Conservation (phyloP, 2,329 filamentous ascomycete species). For the Paracoccidioides brasiliensis region DNA sequence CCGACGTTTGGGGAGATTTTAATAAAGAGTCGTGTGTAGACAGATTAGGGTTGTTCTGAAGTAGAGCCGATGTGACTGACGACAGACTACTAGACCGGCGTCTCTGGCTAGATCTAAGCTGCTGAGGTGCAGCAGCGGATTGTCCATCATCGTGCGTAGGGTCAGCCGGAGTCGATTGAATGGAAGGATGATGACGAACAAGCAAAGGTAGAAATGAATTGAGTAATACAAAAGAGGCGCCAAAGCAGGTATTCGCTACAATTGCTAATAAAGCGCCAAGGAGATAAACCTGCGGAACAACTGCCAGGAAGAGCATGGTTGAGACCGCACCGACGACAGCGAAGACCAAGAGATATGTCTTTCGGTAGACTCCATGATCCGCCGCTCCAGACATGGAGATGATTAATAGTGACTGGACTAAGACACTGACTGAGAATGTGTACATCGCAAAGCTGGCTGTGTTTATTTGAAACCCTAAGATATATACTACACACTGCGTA, state of each 20-base stretch:
- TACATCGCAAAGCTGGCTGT: slow-evolving; percentile 41
- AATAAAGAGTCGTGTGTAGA: neutral
- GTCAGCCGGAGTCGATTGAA: slow-evolving; percentile 22
- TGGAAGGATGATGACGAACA: slow-evolving; percentile 65
- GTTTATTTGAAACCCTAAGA: slow-evolving; percentile 78
- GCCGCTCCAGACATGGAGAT: slow-evolving; percentile 94
- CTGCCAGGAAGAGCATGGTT: slow-evolving; percentile 78
- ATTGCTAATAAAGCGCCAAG: slow-evolving; percentile 75
- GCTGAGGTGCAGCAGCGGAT: neutral
- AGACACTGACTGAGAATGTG: slow-evolving; percentile 84
- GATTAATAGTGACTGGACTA: slow-evolving; percentile 78
- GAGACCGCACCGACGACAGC: slow-evolving; percentile 66
- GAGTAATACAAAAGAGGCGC: slow-evolving; percentile 84
- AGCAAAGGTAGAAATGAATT: slow-evolving; percentile 91
- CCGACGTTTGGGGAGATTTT: slow-evolving; percentile 29
- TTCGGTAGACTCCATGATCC: slow-evolving; percentile 85
- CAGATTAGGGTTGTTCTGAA: slow-evolving; percentile 18
- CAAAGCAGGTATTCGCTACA: slow-evolving; percentile 84
- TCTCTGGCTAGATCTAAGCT: neutral
- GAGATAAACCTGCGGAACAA: slow-evolving; percentile 62
- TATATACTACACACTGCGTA: slow-evolving; percentile 66
- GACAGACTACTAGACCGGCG: neutral
- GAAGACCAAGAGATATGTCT: slow-evolving; percentile 74
- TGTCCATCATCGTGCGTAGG: neutral
- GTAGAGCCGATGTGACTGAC: neutral